Conservation (phyloP, 495 filamentous ascomycete species). For the Penicillium desertorum region DNA sequence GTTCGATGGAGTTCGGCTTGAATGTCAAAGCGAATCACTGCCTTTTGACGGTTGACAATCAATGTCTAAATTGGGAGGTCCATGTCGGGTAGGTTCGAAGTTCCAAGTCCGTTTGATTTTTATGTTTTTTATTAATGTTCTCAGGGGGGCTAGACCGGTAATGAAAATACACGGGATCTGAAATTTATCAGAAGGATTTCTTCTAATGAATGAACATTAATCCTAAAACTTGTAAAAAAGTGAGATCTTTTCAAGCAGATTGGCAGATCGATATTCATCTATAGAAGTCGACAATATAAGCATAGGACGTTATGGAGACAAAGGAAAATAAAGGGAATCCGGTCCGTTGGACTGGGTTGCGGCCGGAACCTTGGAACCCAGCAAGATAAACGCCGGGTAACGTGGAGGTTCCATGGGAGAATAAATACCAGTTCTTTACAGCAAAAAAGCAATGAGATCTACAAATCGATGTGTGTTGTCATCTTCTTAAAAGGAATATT, state of each 20-base stretch:
- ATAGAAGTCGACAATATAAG: slow-evolving; percentile 1
- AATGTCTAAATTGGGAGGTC: not conserved
- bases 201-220: not conserved
- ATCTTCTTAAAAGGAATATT: not conserved
- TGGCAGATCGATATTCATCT: not conserved
- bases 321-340: slow-evolving; percentile 17
- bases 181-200: not conserved
- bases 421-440: slow-evolving; percentile 14
- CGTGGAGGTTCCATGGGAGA: slow-evolving; percentile 13
- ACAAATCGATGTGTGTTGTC: not conserved
- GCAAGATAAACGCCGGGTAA: slow-evolving; percentile 17
- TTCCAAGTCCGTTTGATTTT: not conserved
- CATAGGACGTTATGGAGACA: not conserved
- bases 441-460: slow-evolving; percentile 8
- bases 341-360: slow-evolving; percentile 29
- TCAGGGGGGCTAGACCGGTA: not conserved
- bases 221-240: not conserved
- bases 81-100: not conserved
- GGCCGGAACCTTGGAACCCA: slow-evolving; percentile 8
- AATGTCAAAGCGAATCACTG: slow-evolving; percentile 3
- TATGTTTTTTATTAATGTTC: not conserved
- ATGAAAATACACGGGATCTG: slow-evolving; percentile 5
- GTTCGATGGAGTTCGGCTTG: not conserved
- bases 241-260: no score
- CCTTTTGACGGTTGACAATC: not conserved